Evolutionary conservation across 306 rosid species (phyloP), one percentile per base, ranked within the genome.

Genomic region (Quercus mongolica): DNA sequence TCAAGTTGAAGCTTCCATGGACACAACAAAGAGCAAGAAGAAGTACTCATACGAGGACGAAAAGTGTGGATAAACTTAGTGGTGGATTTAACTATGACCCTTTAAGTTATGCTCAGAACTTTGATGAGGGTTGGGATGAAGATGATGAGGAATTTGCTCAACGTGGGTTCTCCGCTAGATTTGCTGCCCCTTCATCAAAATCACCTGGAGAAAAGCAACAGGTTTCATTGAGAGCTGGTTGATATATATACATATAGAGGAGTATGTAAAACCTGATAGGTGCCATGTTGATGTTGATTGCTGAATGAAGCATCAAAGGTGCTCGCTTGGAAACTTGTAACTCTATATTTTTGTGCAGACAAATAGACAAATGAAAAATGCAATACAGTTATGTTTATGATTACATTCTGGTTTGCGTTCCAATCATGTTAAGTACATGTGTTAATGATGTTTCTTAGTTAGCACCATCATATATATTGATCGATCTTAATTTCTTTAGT

Each of bases 81-180:
- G 87, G 85, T 41, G 82, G 90, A 5, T 93, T 88, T 65, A 73
- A 82, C 35, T 93, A 90, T 77, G 98, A 91, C 80, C 88, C 92
- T 69, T 19, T 83, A 74, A 91, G 98, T 90, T 91, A 93, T 71
- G 88, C 97, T 28, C 91, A 88, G 65, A 93, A 93, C 69, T 93
- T 93, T 33, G 97, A 91, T 19, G 94, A 91, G 1, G 94, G 98
- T 18, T 81, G 77, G 56, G 74, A 77, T 25, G 86, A 86, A 55
- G 84, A 76, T 1, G 86, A 76, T 3, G 87, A 82, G 65, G 90
- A 82, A 4, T 57, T 26, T 73, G 14, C 71, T 10, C 76, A 62
- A 30, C 91, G 84, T 9, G 87, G 91, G 5, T 91, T 91, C 79
- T 91, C 92, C 1, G 87, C 94, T 59, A 88, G 94, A 80, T 91